Conservation (phyloP, 805 yeast genomes). For the Ogataea naganishii region DNA sequence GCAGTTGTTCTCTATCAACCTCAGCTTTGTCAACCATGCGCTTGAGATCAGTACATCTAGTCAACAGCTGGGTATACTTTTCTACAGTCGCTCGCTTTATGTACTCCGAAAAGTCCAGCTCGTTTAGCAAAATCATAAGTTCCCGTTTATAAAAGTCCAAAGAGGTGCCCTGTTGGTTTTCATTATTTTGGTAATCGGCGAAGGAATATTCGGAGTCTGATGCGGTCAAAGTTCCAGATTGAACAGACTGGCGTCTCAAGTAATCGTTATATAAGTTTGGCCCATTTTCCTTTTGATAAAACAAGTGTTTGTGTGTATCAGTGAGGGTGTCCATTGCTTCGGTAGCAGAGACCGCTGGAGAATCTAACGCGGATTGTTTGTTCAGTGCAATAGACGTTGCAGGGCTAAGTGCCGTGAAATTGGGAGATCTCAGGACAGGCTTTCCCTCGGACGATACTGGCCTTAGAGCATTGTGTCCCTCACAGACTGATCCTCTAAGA, state of each 20-base stretch:
- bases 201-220: slow-evolving; percentile 1
- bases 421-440: too few species aligned
- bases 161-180: slow-evolving; percentile 6
- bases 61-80: slow-evolving; percentile 22
- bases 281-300: slow-evolving; percentile 5
- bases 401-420: too few species aligned
- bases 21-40: too few species aligned
- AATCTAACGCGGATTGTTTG: slow-evolving; percentile 35
- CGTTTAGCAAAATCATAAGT: slow-evolving; percentile 46
- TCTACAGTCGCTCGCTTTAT: slow-evolving; percentile 31
- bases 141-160: slow-evolving; percentile 48
- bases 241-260: slow-evolving; percentile 3
- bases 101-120: slow-evolving; percentile 50
- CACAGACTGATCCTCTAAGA: too few species aligned
- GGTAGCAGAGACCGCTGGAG: not conserved
- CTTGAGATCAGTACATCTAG: too few species aligned
- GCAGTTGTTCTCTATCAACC: slow-evolving; percentile 20
- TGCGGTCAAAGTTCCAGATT: slow-evolving; percentile 2
- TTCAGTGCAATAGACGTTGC: slow-evolving; percentile 20
- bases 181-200: slow-evolving; percentile 6
- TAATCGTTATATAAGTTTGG: not conserved
- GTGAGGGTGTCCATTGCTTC: not conserved
- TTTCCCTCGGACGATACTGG: too few species aligned
- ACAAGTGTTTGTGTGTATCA: slow-evolving; percentile 12
- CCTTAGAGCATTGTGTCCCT: too few species aligned